These are phyloP conservation scores for Neurospora sublineolata DNA, from an alignment of 495 filamentous ascomycete genomes.

Conservation along the genomic window DNA sequence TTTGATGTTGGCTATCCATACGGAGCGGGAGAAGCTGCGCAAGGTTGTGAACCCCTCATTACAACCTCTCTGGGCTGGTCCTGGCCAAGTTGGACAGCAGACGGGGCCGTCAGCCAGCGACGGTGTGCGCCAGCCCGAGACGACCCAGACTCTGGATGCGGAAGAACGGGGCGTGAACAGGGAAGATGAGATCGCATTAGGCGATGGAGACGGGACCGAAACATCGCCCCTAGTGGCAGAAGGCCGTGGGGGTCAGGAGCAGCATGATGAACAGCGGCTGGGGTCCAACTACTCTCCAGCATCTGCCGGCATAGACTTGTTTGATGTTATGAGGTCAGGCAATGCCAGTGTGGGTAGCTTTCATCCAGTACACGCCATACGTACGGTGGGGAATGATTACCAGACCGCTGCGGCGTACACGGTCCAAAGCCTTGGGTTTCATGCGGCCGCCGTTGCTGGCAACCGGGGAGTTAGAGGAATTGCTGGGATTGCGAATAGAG, in stretches of 20 bases:
- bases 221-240: constrained; percentile 28
- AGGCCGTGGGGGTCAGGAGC: constrained; percentile 5
- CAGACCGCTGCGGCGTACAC: constrained; percentile 39
- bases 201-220: constrained; percentile 38
- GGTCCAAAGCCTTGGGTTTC: constrained; percentile 39
- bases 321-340: constrained; percentile 55
- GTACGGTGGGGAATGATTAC: constrained; percentile 49
- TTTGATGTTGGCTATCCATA: constrained; percentile 60
- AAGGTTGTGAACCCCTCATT: constrained; percentile 26
- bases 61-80: constrained; percentile 1
- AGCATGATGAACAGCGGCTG: constrained; percentile 28
- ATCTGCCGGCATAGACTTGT: constrained; percentile 25
- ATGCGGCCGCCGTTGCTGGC: constrained; percentile 34
- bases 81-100: not conserved
- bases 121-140: constrained; percentile 8
- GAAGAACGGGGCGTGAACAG: constrained; percentile 70
- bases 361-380: constrained; percentile 53
- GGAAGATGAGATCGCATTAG: constrained; percentile 24
- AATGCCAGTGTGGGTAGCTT: constrained; percentile 59
- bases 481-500: not conserved
- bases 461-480: constrained; percentile 14
- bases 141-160: constrained; percentile 59
- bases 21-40: constrained; percentile 52
- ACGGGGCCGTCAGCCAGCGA: not conserved
- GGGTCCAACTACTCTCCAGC: constrained; percentile 36